Conservation (phyloP, 2,329 filamentous ascomycete species). For the Remersonia thermophila region DNA sequence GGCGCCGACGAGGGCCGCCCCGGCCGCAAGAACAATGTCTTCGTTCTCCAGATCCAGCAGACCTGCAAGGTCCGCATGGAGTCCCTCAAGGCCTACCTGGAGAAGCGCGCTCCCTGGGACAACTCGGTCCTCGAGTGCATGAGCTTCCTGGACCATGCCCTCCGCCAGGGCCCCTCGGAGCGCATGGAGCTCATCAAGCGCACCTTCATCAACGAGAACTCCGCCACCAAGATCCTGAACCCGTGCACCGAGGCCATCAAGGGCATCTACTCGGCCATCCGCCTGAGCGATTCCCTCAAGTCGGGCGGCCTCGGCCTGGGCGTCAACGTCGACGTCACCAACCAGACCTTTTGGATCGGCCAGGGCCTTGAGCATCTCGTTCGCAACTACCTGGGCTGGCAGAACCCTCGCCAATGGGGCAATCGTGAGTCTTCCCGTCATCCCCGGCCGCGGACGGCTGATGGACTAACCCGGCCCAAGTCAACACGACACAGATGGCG, state of each 20-base stretch:
- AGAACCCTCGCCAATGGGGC: conserved; percentile 17
- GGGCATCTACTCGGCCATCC: conserved; percentile 77
- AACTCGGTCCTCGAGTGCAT: conserved; percentile 64
- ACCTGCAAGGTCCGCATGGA: conserved; percentile 59
- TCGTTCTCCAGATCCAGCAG: conserved; percentile 48
- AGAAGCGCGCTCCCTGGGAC: conserved; percentile 46
- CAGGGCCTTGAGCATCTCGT: conserved; percentile 29
- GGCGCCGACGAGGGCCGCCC: conserved; percentile 45
- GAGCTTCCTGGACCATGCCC: conserved; percentile 79
- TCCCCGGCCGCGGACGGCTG: neutral
- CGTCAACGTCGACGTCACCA: conserved; percentile 83
- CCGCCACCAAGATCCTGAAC: conserved; percentile 42
- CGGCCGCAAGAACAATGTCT: conserved; percentile 31
- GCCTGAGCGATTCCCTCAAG: conserved; percentile 48
- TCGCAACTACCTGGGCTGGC: conserved; percentile 16
- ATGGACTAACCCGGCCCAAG: conserved; percentile 10
- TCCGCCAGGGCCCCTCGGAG: conserved; percentile 66
- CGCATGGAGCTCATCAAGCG: conserved; percentile 62
- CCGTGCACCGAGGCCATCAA: conserved; percentile 59
- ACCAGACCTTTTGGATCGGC: conserved; percentile 71
- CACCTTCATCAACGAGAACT: conserved; percentile 58
- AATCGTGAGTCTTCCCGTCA: conserved; percentile 15
- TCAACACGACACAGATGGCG: conserved; percentile 21
- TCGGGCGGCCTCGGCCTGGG: conserved; percentile 49
- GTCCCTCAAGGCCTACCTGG: conserved; percentile 54